Evolutionary conservation across 164 flowering plant genomes (phyloP).

Genomic region (Liriodendron chinense): DNA sequence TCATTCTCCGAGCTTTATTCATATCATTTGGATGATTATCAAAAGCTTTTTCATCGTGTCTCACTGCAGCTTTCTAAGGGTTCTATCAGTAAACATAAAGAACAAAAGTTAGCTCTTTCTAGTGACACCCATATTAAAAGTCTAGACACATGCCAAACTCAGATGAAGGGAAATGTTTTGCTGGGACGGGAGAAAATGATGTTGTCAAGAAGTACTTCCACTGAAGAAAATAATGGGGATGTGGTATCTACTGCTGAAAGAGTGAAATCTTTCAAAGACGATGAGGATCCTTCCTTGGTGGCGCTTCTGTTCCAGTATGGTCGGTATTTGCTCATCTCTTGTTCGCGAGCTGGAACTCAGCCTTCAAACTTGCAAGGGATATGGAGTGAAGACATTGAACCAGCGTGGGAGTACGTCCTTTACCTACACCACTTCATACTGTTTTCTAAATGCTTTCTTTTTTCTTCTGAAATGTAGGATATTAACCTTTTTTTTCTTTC

Average conservation of each 20-base stretch:
- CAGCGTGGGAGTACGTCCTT: conserved; percentile 89
- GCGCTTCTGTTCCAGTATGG: conserved; percentile 93
- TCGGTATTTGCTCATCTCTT: conserved; percentile 85
- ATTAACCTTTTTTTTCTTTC: background rate
- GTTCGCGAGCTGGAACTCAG: conserved; percentile 92
- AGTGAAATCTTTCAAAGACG: conserved; percentile 69
- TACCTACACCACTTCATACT: background rate
- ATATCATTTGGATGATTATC: conserved; percentile 81
- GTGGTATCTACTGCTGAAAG: conserved; percentile 59
- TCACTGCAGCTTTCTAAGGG: conserved; percentile 68
- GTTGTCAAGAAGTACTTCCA: conserved; percentile 6
- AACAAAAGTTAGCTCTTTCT: background rate
- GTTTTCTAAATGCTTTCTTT: background rate
- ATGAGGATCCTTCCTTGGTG: conserved; percentile 92
- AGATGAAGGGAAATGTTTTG: conserved; percentile 11
- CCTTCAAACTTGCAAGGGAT: conserved; percentile 88
- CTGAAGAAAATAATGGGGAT: conserved; percentile 14
- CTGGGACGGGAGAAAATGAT: conserved; percentile 13
- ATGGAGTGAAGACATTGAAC: conserved; percentile 81
- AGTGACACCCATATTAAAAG: background rate
- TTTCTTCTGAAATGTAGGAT: background rate
- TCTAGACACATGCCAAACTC: background rate
- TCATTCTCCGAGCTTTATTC: conserved; percentile 73
- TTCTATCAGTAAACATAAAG: conserved; percentile 20
- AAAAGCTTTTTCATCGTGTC: conserved; percentile 81